Percentiles rank a stretch among this genome's conserved stretches.
Conservation (phyloP, 352 stramenopile species). For the Nothophytophthora sp. region DNA sequence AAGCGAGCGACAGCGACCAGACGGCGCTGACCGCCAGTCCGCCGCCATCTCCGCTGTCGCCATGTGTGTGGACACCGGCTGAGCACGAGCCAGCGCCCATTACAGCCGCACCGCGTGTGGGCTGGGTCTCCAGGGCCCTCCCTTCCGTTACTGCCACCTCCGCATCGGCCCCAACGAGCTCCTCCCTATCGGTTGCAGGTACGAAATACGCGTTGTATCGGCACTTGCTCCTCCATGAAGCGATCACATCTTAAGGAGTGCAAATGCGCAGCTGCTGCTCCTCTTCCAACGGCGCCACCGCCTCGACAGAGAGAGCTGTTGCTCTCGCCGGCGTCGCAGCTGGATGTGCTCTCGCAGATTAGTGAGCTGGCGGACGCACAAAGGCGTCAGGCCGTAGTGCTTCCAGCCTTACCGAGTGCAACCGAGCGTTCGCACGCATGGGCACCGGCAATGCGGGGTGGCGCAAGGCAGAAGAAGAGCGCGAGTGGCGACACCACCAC, state of each 20-base stretch:
- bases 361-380: constrained; percentile 60
- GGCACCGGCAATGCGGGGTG: constrained; percentile 4
- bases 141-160: no score
- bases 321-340: constrained; percentile 67
- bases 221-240: no score
- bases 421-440: constrained; percentile 23
- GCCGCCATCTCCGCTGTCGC: constrained; percentile 23
- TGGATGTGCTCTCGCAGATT: constrained; percentile 78
- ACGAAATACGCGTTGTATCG: no score
- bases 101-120: no score
- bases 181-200: constrained; percentile 1
- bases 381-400: constrained; percentile 1
- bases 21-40: constrained; percentile 42
- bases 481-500: background rate
- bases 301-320: constrained; percentile 25
- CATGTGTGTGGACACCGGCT: constrained; percentile 28
- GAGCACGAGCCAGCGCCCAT: no score
- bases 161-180: no score
- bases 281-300: background rate
- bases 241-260: no score
- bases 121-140: no score
- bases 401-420: background rate
- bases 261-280: no score
- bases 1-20: constrained; percentile 28
- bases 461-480: constrained; percentile 1